phyloP scores from a whole-genome alignment of 176 grass and related monocot species.

The Elaeis guineensis region DNA sequence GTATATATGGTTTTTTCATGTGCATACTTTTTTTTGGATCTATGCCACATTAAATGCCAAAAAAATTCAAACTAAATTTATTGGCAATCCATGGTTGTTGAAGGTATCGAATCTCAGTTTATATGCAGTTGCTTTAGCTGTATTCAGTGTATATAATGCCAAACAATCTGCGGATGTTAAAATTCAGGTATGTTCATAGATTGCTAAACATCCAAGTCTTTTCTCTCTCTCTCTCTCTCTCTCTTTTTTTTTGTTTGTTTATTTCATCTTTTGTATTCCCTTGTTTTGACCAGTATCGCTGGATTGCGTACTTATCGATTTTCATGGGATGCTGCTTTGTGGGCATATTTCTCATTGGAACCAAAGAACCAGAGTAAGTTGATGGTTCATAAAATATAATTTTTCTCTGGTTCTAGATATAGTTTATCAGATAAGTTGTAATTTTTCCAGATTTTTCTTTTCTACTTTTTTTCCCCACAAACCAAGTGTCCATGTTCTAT shows the following conservation, averaged over 20 bases:
- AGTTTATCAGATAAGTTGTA: conserved; percentile 7
- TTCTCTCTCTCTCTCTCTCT: not conserved
- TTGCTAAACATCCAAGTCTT: not conserved
- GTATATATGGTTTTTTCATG: not conserved
- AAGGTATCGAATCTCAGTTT: conserved; percentile 86
- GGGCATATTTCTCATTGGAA: conserved; percentile 67
- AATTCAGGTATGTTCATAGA: conserved; percentile 55
- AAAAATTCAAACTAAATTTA: conserved; percentile 15
- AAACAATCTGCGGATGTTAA: conserved; percentile 39
- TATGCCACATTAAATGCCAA: not conserved
- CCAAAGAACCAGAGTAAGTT: conserved; percentile 85
- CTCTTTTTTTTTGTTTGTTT: no score
- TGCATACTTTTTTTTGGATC: conserved; percentile 10
- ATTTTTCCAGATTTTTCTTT: conserved; percentile 14
- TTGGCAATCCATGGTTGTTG: conserved; percentile 20
- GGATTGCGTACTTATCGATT: conserved; percentile 96
- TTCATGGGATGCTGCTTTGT: conserved; percentile 82
- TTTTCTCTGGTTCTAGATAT: not conserved
- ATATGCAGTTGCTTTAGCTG: conserved; percentile 74
- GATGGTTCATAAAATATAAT: conserved; percentile 11
- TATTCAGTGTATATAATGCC: conserved; percentile 57
- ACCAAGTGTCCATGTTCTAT: no score
- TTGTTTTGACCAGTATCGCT: conserved; percentile 62
- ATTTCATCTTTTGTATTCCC: conserved; percentile 13
- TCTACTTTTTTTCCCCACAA: not conserved